Evolutionary conservation across 805 yeast species (phyloP), one percentile per base, ranked within the genome.

Genomic region (Naumovozyma baii): DNA sequence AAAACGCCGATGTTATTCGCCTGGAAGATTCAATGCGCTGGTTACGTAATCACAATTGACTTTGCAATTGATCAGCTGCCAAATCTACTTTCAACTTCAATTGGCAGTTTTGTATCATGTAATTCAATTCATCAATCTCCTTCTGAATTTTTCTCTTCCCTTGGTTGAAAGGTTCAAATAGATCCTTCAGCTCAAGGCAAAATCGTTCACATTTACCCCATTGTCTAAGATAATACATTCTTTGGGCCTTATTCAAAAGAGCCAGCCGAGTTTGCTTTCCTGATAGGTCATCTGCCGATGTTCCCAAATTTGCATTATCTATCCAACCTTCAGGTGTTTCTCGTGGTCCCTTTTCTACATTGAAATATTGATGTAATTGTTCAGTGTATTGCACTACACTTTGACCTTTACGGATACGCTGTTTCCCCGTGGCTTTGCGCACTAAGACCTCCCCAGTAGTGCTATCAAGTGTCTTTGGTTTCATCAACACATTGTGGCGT

Each of bases 401-500:
- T 54, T 86, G 96, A 0, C 78, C 79, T 50, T 82, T 84, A 32
- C 95, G 70, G 18, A 68, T 57, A 40, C 68, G 71, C 3, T 57
- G 52, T 40, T 67, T 62, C 0, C 78, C 78, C 1, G 74, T 67
- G 1, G 72, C 63, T 41, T 66, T 71, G 28, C 61, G 57, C 3
- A 72, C 73, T 2, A 61, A 44, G 2, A 72, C 73, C 45, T 66
- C 68, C 1, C 75, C 73, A 3, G 62, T 57, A 5, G 18, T 32
- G 12, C 53, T 54, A 38, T 57, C 44, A 15, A 55, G 31, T 13
- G 56, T 39, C 2, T 54, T 40, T 3, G 62, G 57, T 37, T 52
- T 56, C 1, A 54, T 53, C 13, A 51, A 10, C 26, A 22, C 26
- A 22, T 22, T 22, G 10, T 22, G 26, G 26, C 26, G 26, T 22